A percentile compares a stretch with the other conserved stretches of the same genome.
These are phyloP conservation scores for Rhododendron molle DNA, from an alignment of 148 eudicot species.

Conservation along the genomic window DNA sequence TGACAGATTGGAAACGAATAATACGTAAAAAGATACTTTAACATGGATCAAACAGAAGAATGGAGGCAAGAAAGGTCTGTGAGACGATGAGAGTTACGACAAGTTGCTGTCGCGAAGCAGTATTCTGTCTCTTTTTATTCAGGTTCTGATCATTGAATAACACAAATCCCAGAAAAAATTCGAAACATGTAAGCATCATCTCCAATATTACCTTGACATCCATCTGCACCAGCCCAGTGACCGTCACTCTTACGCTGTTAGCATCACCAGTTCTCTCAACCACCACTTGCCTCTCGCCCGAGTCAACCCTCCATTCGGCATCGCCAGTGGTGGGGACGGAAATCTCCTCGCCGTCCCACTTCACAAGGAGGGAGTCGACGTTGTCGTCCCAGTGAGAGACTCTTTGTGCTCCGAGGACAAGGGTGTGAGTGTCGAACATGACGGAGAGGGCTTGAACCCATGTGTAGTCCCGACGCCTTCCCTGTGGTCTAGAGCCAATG, in stretches of 20 bases:
- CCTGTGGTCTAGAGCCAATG: constrained; percentile 34
- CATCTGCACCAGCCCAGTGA: constrained; percentile 26
- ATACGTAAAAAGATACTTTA: background rate
- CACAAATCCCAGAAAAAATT: background rate
- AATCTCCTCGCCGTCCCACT: constrained; percentile 28
- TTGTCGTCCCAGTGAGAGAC: constrained; percentile 36
- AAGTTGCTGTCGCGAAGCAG: no score
- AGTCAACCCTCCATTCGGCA: constrained; percentile 32
- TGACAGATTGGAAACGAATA: background rate
- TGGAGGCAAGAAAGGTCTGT: background rate
- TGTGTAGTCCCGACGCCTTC: constrained; percentile 37
- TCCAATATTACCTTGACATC: constrained; percentile 22
- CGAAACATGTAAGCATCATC: background rate
- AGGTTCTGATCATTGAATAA: background rate
- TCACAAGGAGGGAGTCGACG: constrained; percentile 29
- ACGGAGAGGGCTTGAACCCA: constrained; percentile 45
- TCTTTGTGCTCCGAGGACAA: constrained; percentile 30
- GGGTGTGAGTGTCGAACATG: constrained; percentile 40
- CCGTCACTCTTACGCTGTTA: constrained; percentile 29
- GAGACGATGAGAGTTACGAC: no score
- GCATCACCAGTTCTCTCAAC: constrained; percentile 40
- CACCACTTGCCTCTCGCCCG: constrained; percentile 20
- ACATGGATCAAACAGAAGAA: background rate
- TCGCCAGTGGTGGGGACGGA: constrained; percentile 35
- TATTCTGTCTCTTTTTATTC: no score